These are phyloP conservation scores for Murraya koenigii DNA, from an alignment of 345 rosid genomes.

Conservation along the genomic window DNA sequence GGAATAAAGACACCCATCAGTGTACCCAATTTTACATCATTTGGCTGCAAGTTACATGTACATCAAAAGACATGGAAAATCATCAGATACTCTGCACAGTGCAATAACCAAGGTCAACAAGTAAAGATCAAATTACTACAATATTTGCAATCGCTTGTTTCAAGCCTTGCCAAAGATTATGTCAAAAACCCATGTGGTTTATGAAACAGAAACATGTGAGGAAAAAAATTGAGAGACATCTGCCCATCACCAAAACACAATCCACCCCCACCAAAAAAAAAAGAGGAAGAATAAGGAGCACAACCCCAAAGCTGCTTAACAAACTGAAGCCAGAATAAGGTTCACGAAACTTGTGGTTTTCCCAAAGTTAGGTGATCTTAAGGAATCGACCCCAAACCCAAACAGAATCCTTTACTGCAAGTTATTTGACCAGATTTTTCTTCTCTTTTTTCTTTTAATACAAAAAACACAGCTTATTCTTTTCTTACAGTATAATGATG, in stretches of 20 bases:
- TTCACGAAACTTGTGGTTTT: neutral
- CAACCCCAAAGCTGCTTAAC: neutral
- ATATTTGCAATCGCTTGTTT: neutral
- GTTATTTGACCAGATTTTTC: neutral
- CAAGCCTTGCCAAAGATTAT: neutral
- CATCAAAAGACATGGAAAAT: slow-evolving; percentile 22
- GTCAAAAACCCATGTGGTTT: neutral
- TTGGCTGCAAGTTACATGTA: slow-evolving; percentile 52
- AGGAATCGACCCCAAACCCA: neutral
- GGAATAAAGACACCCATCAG: slow-evolving; percentile 99
- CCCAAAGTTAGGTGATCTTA: neutral
- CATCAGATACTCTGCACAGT: slow-evolving; percentile 18
- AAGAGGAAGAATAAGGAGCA: too few relatives aligned
- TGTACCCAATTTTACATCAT: slow-evolving; percentile 79
- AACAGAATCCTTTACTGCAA: neutral
- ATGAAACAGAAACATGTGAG: neutral
- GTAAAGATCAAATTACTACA: neutral
- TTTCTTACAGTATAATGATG: neutral
- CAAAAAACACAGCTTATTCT: neutral
- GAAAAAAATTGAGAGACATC: too few relatives aligned
- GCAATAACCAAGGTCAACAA: slow-evolving; percentile 1
- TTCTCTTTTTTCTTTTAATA: neutral
- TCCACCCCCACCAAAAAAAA: neutral
- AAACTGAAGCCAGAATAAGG: neutral
- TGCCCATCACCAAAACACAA: too few relatives aligned